Conservation (phyloP, 192 early-diverging fungal genomes). For the Mortierella claussenii region DNA sequence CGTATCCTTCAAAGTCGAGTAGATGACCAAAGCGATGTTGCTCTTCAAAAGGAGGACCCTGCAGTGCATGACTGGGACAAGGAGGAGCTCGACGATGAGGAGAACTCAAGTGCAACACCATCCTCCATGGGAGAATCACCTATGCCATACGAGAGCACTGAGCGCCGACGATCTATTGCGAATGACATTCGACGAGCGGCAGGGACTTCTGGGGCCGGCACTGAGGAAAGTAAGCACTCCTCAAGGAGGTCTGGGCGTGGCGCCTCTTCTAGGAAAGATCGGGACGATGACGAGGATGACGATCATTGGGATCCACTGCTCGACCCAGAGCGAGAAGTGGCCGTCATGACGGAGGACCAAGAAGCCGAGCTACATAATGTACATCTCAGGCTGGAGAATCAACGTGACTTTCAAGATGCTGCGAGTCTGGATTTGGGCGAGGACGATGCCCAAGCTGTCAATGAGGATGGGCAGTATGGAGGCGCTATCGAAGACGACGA, state of each 20-base stretch:
- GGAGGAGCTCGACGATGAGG: conserved; percentile 48
- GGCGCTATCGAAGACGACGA: conserved; percentile 38
- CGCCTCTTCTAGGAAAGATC: not conserved
- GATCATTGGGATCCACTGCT: conserved; percentile 17
- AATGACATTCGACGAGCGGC: conserved; percentile 9
- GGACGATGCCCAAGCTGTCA: conserved; percentile 15
- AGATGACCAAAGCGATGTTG: conserved; percentile 4
- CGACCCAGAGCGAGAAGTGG: conserved; percentile 38
- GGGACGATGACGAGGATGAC: not conserved
- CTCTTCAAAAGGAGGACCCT: conserved; percentile 36
- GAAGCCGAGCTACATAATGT: conserved; percentile 36
- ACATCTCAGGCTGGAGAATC: conserved; percentile 40
- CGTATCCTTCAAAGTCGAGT: not conserved
- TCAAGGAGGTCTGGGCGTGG: not conserved
- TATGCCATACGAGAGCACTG: not conserved
- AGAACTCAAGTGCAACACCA: conserved; percentile 1
- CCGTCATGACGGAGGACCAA: conserved; percentile 39
- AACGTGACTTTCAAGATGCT: conserved; percentile 48
- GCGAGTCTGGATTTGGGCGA: conserved; percentile 43
- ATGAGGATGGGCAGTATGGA: conserved; percentile 44
- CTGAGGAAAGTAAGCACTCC: not conserved
- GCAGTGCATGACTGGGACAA: conserved; percentile 44
- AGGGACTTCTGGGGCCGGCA: not conserved
- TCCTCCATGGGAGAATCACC: not conserved
- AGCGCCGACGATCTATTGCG: not conserved